Percentiles rank a stretch among this genome's conserved stretches.
Evolutionary conservation across 495 filamentous ascomycete genomes (phyloP).

Genomic region (Talaromyces borbonicus): DNA sequence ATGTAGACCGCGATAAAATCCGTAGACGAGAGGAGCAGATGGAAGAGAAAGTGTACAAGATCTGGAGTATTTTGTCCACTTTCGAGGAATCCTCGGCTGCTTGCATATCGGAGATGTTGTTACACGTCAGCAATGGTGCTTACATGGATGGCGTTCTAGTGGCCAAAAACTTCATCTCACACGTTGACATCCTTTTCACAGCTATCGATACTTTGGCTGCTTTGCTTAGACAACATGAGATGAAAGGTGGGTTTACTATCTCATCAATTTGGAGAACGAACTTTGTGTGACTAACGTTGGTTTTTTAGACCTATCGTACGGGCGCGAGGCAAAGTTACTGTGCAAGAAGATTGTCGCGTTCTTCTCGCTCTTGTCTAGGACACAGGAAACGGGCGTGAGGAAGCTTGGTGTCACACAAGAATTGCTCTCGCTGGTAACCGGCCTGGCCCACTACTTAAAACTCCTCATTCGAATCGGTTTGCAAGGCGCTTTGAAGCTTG

Average conservation of each 20-base stretch:
- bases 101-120: slow-evolving; percentile 98
- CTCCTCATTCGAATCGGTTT: slow-evolving; percentile 94
- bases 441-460: slow-evolving; percentile 95
- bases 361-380: slow-evolving; percentile 87
- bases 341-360: slow-evolving; percentile 99
- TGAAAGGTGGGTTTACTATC: slow-evolving; percentile 53
- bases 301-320: slow-evolving; percentile 70
- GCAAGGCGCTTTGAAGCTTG: slow-evolving; percentile 84
- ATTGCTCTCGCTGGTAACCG: slow-evolving; percentile 86
- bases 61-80: slow-evolving; percentile 94
- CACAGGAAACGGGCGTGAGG: slow-evolving; percentile 77
- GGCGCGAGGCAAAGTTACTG: slow-evolving; percentile 88
- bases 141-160: slow-evolving; percentile 92
- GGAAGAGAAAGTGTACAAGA: slow-evolving; percentile 95
- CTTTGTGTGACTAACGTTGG: slow-evolving; percentile 14
- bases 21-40: slow-evolving; percentile 83
- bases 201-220: slow-evolving; percentile 77
- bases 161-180: slow-evolving; percentile 93
- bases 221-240: slow-evolving; percentile 55
- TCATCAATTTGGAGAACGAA: neutral
- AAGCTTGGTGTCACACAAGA: slow-evolving; percentile 96
- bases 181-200: slow-evolving; percentile 87
- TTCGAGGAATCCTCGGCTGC: slow-evolving; percentile 97
- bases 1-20: slow-evolving; percentile 64
- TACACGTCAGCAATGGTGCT: slow-evolving; percentile 96